Conservation (phyloP, 352 stramenopile genomes). For the Globisporangium uncinulatum region DNA sequence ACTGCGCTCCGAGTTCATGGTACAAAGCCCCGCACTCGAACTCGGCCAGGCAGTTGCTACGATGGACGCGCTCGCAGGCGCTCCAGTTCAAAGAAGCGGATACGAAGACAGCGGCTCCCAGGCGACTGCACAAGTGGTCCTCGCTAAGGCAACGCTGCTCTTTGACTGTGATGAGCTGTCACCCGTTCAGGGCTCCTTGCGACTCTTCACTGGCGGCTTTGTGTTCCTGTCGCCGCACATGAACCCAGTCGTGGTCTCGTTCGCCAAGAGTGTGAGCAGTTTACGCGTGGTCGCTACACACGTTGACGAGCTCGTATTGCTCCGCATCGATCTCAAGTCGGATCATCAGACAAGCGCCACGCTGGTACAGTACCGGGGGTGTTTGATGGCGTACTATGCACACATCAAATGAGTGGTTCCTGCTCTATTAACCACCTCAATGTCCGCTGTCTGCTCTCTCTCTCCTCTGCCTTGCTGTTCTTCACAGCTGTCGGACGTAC, state of each 20-base stretch:
- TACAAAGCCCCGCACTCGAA: constrained; percentile 38
- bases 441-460: neutral
- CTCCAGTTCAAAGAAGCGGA: neutral
- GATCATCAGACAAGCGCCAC: constrained; percentile 17
- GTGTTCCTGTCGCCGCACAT: constrained; percentile 50
- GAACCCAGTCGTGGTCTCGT: constrained; percentile 59
- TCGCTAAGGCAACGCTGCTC: constrained; percentile 37
- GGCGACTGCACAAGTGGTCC: constrained; percentile 7
- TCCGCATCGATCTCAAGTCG: constrained; percentile 46
- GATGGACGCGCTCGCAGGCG: constrained; percentile 25
- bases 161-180: constrained; percentile 41
- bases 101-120: constrained; percentile 1
- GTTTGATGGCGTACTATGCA: neutral
- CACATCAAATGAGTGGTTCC: too few species aligned
- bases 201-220: constrained; percentile 49
- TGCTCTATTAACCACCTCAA: too few species aligned
- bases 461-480: neutral
- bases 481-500: constrained; percentile 23
- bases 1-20: constrained; percentile 65
- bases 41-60: constrained; percentile 33
- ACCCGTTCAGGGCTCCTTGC: constrained; percentile 39
- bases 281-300: constrained; percentile 42
- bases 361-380: constrained; percentile 14
- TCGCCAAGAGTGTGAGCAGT: constrained; percentile 44
- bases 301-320: constrained; percentile 60